Percentiles rank a stretch among this genome's conserved stretches.
Conservation (phyloP, 352 stramenopile species). For the Detonula confervacea region DNA sequence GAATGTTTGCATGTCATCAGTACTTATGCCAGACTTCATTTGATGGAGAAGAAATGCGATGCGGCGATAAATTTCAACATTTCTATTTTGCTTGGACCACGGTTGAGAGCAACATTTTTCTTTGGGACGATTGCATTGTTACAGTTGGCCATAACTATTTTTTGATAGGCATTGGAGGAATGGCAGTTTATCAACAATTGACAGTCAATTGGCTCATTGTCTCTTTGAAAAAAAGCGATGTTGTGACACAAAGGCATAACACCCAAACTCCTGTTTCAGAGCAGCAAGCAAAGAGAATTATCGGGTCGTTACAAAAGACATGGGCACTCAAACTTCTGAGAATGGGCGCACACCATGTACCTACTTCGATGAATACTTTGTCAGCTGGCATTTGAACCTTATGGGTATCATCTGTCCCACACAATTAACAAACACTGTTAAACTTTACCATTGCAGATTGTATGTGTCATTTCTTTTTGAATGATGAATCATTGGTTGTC, state of each 20-base stretch:
- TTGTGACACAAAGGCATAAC: not conserved
- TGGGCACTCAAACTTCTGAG: no score
- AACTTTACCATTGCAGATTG: not conserved
- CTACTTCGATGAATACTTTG: no score
- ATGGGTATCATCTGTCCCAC: no score
- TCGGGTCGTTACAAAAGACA: no score
- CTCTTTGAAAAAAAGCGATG: slow-evolving; percentile 2
- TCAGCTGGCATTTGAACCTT: no score
- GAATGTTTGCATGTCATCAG: no score
- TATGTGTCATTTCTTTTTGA: not conserved
- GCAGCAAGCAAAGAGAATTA: not conserved
- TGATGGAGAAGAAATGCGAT: not conserved
- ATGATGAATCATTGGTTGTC: not conserved
- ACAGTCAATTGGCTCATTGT: slow-evolving; percentile 1
- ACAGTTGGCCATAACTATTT: slow-evolving; percentile 10
- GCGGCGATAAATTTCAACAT: not conserved
- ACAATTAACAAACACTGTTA: no score
- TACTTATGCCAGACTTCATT: no score
- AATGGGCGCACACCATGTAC: no score
- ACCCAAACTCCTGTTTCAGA: not conserved
- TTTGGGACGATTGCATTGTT: not conserved
- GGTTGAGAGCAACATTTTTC: not conserved
- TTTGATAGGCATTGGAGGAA: slow-evolving; percentile 12
- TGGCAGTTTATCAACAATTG: slow-evolving; percentile 14
- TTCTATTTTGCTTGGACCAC: not conserved